Base-by-base conservation (phyloP, 2,329 filamentous ascomycete species). In the Cryoendolithus antarcticus region DNA sequence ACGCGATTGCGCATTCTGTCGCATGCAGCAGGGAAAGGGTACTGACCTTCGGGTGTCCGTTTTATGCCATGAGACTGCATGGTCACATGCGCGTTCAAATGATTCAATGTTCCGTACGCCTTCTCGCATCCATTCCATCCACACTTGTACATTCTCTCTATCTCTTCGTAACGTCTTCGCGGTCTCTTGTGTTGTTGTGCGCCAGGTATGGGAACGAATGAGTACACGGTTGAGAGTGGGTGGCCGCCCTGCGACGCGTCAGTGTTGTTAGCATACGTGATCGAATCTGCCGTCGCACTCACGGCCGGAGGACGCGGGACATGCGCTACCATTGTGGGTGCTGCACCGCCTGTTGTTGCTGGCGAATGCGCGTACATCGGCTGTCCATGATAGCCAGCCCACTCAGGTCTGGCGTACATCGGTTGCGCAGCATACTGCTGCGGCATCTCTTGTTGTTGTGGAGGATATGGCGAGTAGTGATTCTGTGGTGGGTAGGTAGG, bases 91-190 rank as follows among this genome's bases (percentile, higher is more conserved):
- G 91, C 91, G 58, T 98, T 98, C 51, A 98, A 62, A 60, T 98
- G 91, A 62, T 98, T 98, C 45, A 98, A 66, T 35, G 91, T 98
- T 44, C 91, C 91, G 52, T 98, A 98, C 2, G 91, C 91, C 66
- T 98, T 98, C 64, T 98, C 91, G 58, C 91, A 98, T 6, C 88
- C 88, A 49, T 95, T 89, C 85, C 86, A 96, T 19, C 89, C 91
- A 58, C 91, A 98, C 64, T 96, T 96, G 71, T 98, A 96, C 91
- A 98, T 96, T 58, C 91, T 80, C 68, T 98, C 91, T 53, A 98
- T 98, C 61, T 98, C 91, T 63, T 98, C 91, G 55, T 95, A 98
- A 39, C 91, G 77, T 54, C 91, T 74, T 48, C 91, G 77, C 9
- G 91, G 91, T 42, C 91, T 78, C 69, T 98, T 98, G 62, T 96